Evolutionary conservation across 2,329 filamentous ascomycete species (phyloP).

Genomic region (Colletotrichum kahawae): DNA sequence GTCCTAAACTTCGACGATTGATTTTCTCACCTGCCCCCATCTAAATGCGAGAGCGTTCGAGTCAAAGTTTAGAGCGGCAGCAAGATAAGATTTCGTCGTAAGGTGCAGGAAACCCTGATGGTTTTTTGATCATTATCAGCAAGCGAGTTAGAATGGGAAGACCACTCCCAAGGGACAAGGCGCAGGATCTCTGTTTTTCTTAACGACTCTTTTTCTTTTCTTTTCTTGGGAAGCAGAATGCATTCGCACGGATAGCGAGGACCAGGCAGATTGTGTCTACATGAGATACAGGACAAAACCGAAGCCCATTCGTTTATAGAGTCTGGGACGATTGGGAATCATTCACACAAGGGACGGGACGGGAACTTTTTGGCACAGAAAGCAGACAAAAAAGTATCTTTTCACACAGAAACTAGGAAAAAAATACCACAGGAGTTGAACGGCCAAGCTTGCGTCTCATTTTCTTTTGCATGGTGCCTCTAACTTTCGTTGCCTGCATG

Average conservation of each 20-base stretch:
- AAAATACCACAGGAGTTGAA: neutral
- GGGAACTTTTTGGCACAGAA: neutral
- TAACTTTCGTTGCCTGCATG: neutral
- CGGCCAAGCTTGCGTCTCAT: neutral
- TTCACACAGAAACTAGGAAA: neutral
- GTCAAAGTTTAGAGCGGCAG: neutral
- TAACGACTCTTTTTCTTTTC: neutral
- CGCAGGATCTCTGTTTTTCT: neutral
- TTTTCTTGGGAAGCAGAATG: neutral
- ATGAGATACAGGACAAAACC: neutral
- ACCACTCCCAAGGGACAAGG: neutral
- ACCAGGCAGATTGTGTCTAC: neutral
- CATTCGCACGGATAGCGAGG: neutral
- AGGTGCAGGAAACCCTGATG: conserved; percentile 5
- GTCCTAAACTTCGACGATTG: neutral
- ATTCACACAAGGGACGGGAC: neutral
- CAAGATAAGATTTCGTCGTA: neutral
- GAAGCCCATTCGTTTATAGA: neutral
- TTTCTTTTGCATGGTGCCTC: neutral
- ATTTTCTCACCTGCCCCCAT: neutral
- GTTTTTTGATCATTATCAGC: neutral
- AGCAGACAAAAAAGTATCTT: neutral
- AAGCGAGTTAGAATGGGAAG: neutral
- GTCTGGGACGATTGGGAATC: neutral
- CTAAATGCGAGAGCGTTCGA: neutral